Evolutionary conservation across 2,329 filamentous ascomycete species (phyloP), one percentile per base, ranked within the genome.

Genomic region (Thyridium curvatum): DNA sequence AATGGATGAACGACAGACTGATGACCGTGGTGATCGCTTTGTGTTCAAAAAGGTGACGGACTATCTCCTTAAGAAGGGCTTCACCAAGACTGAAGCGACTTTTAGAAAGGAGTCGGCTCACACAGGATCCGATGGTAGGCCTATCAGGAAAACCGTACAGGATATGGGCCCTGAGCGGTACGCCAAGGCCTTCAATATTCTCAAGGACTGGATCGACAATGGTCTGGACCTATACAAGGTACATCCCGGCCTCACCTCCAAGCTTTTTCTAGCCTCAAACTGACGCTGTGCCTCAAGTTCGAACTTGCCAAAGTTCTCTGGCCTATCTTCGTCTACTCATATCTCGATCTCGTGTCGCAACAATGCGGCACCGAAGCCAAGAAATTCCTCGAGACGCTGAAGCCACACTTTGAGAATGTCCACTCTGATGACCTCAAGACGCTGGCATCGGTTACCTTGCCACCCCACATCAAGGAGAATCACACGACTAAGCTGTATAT

Each of bases 321-420:
- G 89, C 93, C 93, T 0, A 68, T 94, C 1, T 97, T 96, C 54
- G 86, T 97, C 37, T 94, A 98, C 61, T 93, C 87, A 0, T 96
- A 86, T 55, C 69, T 98, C 18, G 82, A 87, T 41, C 75, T 97
- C 40, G 75, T 94, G 18, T 71, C 71, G 28, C 78, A 87, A 43
- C 80, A 79, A 46, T 89, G 84, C 50, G 66, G 76, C 2, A 76
- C 77, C 30, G 87, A 94, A 42, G 80, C 82, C 12, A 81, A 85
- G 48, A 67, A 73, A 2, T 91, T 94, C 54, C 81, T 94, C 44
- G 73, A 77, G 18, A 69, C 74, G 4, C 80, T 86, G 53, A 80
- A 79, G 39, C 53, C 60, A 2, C 60, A 80, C 39, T 97, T 97
- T 52, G 79, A 89, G 49, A 75, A 75, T 17, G 77, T 86, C 37